Evolutionary conservation across 1,139 yeast species (phyloP).

Genomic region (Suhomyces bolitotheri): DNA sequence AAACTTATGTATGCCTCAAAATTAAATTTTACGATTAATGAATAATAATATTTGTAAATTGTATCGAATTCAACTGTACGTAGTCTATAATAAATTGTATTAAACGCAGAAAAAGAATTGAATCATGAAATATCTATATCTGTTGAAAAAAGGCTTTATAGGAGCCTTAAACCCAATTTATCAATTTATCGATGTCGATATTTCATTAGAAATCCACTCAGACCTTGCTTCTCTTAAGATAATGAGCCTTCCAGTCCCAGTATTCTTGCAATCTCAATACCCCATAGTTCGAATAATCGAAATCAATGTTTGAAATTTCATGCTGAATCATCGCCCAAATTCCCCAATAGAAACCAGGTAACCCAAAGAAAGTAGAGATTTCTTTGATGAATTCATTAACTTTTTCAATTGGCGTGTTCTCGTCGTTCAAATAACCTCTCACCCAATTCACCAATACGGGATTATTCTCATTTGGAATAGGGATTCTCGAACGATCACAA

Average conservation of each 20-base stretch:
- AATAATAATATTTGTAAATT: too few relatives aligned
- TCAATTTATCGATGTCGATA: too few relatives aligned
- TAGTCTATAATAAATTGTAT: slow-evolving; percentile 10
- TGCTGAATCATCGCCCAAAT: slow-evolving; percentile 82
- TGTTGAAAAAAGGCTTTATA: too few relatives aligned
- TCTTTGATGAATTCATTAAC: slow-evolving; percentile 50
- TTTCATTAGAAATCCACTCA: background rate
- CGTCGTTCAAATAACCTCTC: slow-evolving; percentile 44
- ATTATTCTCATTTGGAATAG: slow-evolving; percentile 48
- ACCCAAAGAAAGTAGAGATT: slow-evolving; percentile 63
- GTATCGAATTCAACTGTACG: too few relatives aligned
- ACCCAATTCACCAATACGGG: slow-evolving; percentile 56
- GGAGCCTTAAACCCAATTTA: too few relatives aligned
- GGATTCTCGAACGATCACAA: slow-evolving; percentile 63
- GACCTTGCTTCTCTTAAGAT: slow-evolving; percentile 13
- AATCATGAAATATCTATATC: slow-evolving; percentile 6
- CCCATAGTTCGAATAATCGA: slow-evolving; percentile 67
- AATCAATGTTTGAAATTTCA: slow-evolving; percentile 68
- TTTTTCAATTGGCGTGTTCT: slow-evolving; percentile 25
- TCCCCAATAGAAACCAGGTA: slow-evolving; percentile 88
- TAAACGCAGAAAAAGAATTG: slow-evolving; percentile 11
- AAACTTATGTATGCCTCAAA: too few relatives aligned
- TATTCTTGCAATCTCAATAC: slow-evolving; percentile 63
- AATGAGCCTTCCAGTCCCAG: slow-evolving; percentile 60
- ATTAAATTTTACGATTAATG: too few relatives aligned